Base-by-base conservation (phyloP, 2,329 filamentous ascomycete genomes). In the Taxawa tesnikishii region DNA sequence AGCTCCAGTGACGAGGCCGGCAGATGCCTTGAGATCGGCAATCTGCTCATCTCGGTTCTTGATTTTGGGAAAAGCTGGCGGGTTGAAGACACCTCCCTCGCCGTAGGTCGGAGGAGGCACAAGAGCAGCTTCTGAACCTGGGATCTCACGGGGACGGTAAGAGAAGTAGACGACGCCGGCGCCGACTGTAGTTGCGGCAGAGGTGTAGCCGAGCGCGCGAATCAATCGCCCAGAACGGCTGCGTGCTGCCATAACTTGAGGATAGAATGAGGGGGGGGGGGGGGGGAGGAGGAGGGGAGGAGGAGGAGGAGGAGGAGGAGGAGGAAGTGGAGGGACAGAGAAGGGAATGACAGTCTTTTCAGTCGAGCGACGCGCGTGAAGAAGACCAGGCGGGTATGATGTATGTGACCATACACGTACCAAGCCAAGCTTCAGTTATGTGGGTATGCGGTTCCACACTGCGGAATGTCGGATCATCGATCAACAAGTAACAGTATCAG, bases 121-220 rank as follows among this genome's bases (percentile, higher is more conserved):
- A 3, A 69, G 73, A 4, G 79, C 70, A 9, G 71, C 70, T 42
- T 80, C 75, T 42, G 67, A 69, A 31, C 79, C 79, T 28, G 79
- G 79, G 38, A 84, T 79, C 51, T 80, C 74, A 47, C 76, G 70
- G 9, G 79, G 79, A 23, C 78, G 73, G 56, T 81, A 80, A 42
- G 69, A 63, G 39, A 72, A 58, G 55, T 78, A 79, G 37, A 78
- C 62, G 27, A 65, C 61, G 34, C 67, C 67, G 32, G 66, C 68
- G 43, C 67, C 68, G 32, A 64, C 61, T 21, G 62, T 60, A 36
- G 65, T 62, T 14, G 67, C 71, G 32, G 62, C 68, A 25, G 69
- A 62, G 31, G 68, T 68, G 55, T 77, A 77, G 17, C 75, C 64
- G 38, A 75, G 53, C 29, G 68, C 68, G 50, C 64, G 67, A 43